Evolutionary conservation across 2,329 filamentous ascomycete genomes (phyloP).

Genomic region (Dactylellina sp.): DNA sequence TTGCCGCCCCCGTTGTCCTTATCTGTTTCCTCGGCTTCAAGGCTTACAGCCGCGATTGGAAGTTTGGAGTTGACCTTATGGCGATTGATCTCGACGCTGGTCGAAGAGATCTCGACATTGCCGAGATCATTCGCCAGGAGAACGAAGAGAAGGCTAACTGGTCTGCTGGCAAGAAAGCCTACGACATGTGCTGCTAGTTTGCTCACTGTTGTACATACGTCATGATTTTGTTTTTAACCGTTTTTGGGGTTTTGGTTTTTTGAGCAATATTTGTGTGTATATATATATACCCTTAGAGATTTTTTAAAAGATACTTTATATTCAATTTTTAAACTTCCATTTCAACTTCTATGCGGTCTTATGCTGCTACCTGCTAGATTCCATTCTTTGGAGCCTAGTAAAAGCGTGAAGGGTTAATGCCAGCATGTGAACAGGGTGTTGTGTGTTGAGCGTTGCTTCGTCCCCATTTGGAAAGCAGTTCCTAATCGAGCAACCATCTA

Average conservation of each 20-base stretch:
- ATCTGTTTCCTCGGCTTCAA: constrained; percentile 71
- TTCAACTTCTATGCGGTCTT: neutral
- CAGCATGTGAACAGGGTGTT: too few species aligned
- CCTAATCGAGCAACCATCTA: neutral
- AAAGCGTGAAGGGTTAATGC: too few species aligned
- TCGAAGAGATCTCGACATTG: constrained; percentile 62
- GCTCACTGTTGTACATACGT: constrained; percentile 3
- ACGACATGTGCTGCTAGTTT: constrained; percentile 51
- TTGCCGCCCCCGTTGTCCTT: constrained; percentile 70
- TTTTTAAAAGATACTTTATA: neutral
- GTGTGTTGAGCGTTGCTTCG: too few species aligned
- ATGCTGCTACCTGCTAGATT: too few species aligned
- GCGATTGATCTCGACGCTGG: constrained; percentile 77
- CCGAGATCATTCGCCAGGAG: constrained; percentile 45
- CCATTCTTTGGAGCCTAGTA: too few species aligned
- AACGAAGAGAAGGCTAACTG: constrained; percentile 53
- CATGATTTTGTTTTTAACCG: constrained; percentile 12
- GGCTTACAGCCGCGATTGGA: constrained; percentile 74
- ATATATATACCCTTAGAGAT: constrained; percentile 24
- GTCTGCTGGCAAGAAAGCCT: constrained; percentile 35
- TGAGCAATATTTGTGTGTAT: constrained; percentile 18
- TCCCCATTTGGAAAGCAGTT: neutral
- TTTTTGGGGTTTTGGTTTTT: constrained; percentile 18
- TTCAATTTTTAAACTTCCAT: neutral
- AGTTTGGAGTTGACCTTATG: constrained; percentile 67